Base-by-base conservation (phyloP, 768 basidiomycete species). In the Lentinula boryana region DNA sequence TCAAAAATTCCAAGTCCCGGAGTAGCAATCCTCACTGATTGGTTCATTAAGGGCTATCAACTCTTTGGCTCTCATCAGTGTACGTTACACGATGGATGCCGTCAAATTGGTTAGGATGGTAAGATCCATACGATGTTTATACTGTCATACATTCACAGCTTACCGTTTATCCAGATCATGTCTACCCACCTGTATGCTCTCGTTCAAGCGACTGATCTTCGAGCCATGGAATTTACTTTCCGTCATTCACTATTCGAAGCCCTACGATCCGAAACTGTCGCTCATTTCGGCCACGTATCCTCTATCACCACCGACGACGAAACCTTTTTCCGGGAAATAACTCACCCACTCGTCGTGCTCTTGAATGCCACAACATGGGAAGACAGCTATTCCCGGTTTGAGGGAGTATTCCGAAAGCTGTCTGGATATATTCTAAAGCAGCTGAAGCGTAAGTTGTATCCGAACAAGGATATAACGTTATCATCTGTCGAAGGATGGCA, bases 191-290 rank as follows among this genome's bases (percentile, higher is more conserved):
- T 58, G n/a, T 58, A 21, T 32, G 23, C 46, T 21, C 27, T 58
- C 12, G 44, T 43, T 35, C 57, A 58, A 49, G 57, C 57, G 16
- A 35, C 46, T 32, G 57, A 58, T 49, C 36, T 58, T 36, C 57
- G 57, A 36, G 54, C 50, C 13, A 51, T 51, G 54, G 46, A 48
- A 23, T 48, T 21, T 48, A 41, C 8, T 33, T 32, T 51, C 50
- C 50, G 33, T 13, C 32, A 10, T 51, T 4, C n/a, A 27, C 50
- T 51, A 7, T 51, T 51, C 15, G n/a, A 33, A 18, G n/a, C 13
- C 27, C 50, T 51, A n/a, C 50, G 50, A 51, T 51, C 46, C 4
- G 27, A 33, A 5, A 32, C 33, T 51, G 5, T 51, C 31, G 27
- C 15, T 51, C 13, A 51, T 33, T 51, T 35, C 31, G 50, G 50